Conservation (phyloP, 176 grass and related monocot species). For the Stipa capillata region DNA sequence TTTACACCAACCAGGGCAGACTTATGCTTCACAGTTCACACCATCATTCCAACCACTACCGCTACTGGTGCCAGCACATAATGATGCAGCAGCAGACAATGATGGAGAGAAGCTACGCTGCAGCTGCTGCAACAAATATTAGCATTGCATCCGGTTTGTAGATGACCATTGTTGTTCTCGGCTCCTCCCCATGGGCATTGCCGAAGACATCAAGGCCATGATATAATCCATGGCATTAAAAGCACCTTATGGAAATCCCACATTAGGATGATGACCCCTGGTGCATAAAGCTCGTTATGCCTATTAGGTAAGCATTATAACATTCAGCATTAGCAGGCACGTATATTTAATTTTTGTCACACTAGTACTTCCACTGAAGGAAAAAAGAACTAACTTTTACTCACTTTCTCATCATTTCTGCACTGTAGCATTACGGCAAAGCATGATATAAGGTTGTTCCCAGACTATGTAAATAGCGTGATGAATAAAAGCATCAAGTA, state of each 20-base stretch:
- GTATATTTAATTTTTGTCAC: not conserved
- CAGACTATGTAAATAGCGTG: not conserved
- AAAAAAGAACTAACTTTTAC: not conserved
- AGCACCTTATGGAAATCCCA: too few relatives aligned
- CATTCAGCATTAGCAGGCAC: too few relatives aligned
- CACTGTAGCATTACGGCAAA: not conserved
- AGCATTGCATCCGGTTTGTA: not conserved
- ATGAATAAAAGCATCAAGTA: too few relatives aligned
- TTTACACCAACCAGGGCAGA: too few relatives aligned
- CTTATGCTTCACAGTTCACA: slow-evolving; percentile 3
- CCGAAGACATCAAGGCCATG: not conserved
- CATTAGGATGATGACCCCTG: slow-evolving; percentile 8
- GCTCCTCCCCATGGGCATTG: not conserved
- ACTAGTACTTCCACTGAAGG: too few relatives aligned
- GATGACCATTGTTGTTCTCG: not conserved
- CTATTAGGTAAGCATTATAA: slow-evolving; percentile 9
- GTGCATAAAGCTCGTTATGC: slow-evolving; percentile 11
- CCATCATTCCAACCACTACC: not conserved
- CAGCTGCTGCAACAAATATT: not conserved
- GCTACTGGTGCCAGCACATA: not conserved
- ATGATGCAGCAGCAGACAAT: slow-evolving; percentile 4
- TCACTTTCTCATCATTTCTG: not conserved
- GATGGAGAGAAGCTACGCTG: slow-evolving; percentile 4
- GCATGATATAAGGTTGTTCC: not conserved
- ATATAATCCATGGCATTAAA: not conserved